These are phyloP conservation scores for Rhizophagus sp. DNA, from an alignment of 192 early-diverging fungal genomes.

Conservation along the genomic window DNA sequence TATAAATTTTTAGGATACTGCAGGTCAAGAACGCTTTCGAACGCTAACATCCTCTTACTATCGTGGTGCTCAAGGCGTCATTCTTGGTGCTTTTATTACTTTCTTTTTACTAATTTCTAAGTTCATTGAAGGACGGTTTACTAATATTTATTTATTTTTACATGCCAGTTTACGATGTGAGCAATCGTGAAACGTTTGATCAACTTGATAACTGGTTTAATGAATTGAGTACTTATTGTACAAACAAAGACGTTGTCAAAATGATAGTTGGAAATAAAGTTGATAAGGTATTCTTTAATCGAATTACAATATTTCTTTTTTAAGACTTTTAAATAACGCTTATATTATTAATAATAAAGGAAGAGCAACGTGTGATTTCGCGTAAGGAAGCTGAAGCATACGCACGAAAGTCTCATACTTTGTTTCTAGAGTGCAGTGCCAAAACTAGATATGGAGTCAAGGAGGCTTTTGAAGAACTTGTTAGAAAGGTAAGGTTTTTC, in stretches of 20 bases:
- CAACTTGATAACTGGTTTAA: slow-evolving; percentile 93
- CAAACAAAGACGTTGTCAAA: slow-evolving; percentile 85
- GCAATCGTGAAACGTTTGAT: slow-evolving; percentile 90
- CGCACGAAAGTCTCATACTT: slow-evolving; percentile 83
- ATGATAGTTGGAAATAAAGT: slow-evolving; percentile 99
- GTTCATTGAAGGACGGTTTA: neutral
- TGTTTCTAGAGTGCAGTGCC: slow-evolving; percentile 96
- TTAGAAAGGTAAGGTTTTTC: slow-evolving; percentile 67
- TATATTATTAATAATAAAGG: slow-evolving; percentile 36
- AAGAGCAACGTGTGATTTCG: slow-evolving; percentile 68
- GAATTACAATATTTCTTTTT: neutral
- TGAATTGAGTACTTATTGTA: slow-evolving; percentile 92
- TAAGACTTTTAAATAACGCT: neutral
- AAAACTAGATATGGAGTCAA: slow-evolving; percentile 91
- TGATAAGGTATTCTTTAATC: slow-evolving; percentile 57
- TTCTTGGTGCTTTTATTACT: slow-evolving; percentile 65
- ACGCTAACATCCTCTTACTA: slow-evolving; percentile 98
- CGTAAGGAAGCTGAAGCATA: slow-evolving; percentile 90
- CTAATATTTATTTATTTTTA: neutral
- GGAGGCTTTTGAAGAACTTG: slow-evolving; percentile 94
- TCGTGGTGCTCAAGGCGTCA: slow-evolving; percentile 96
- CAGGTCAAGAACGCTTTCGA: slow-evolving; percentile 97
- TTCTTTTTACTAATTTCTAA: neutral
- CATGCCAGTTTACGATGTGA: slow-evolving; percentile 90
- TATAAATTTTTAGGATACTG: slow-evolving; percentile 78